These are phyloP conservation scores for Thamnidium elegans DNA, from an alignment of 192 early-diverging fungal genomes.

Conservation along the genomic window DNA sequence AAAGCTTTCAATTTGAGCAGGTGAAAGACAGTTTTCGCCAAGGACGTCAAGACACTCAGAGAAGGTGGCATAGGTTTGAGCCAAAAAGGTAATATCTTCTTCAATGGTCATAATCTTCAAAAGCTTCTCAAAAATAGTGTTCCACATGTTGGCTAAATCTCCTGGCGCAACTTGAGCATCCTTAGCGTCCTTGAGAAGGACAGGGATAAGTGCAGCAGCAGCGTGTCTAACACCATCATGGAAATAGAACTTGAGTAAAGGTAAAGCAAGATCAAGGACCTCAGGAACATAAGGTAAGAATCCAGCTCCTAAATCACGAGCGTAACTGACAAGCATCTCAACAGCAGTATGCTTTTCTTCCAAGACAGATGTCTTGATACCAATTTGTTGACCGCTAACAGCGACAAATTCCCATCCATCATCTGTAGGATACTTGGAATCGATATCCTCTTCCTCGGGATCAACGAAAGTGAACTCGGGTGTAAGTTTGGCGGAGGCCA, in stretches of 20 bases:
- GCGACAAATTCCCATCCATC: slow-evolving; percentile 98
- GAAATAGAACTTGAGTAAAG: slow-evolving; percentile 95
- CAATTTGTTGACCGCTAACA: slow-evolving; percentile 91
- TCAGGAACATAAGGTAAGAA: slow-evolving; percentile 84
- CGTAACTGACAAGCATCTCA: slow-evolving; percentile 96
- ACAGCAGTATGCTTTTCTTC: slow-evolving; percentile 99
- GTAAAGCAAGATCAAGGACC: slow-evolving; percentile 83
- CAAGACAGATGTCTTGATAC: slow-evolving; percentile 90
- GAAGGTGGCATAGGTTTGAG: slow-evolving; percentile 77
- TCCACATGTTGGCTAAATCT: slow-evolving; percentile 70
- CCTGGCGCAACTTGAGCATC: slow-evolving; percentile 47
- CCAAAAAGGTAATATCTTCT: slow-evolving; percentile 76
- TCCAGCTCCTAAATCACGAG: slow-evolving; percentile 82
- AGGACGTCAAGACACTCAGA: slow-evolving; percentile 66
- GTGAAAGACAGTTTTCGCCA: slow-evolving; percentile 61
- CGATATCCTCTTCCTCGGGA: slow-evolving; percentile 67
- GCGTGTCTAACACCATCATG: slow-evolving; percentile 94
- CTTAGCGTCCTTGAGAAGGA: slow-evolving; percentile 65
- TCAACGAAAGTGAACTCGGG: slow-evolving; percentile 92
- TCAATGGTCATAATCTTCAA: slow-evolving; percentile 77
- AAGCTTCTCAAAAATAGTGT: slow-evolving; percentile 69
- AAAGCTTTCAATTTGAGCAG: slow-evolving; percentile 68
- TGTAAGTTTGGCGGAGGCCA: slow-evolving; percentile 81
- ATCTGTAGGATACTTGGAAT: slow-evolving; percentile 86
- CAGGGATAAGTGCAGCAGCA: slow-evolving; percentile 79